Evolutionary conservation across 176 grass and related monocot genomes (phyloP).

Genomic region (sorghum (Sorghum bicolor)): Sorghum_bicolor_NCBIv3 NC_012870.2:11404501-11405000

Average conservation of each 20-base stretch:
- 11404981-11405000: neutral
- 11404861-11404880: neutral
- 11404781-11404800: conserved; percentile 13
- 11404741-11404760: neutral
- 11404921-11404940: neutral
- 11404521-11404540: neutral
- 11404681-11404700: conserved; percentile 40
- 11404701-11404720: conserved; percentile 19
- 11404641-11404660: neutral
- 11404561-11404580: conserved; percentile 6
- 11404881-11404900: neutral
- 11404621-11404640: neutral
- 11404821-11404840: conserved; percentile 95
- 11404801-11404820: conserved; percentile 69
- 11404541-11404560: conserved; percentile 15
- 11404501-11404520: neutral
- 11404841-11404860: conserved; percentile 58
- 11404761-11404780: neutral
- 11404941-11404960: too few relatives aligned
- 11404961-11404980: neutral
- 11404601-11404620: conserved; percentile 24
- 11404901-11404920: neutral
- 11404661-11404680: conserved; percentile 11
- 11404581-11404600: neutral
- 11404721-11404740: conserved; percentile 13